Base-by-base conservation (phyloP, 129 eudicot genomes). In the Scalesia atractyloides region DNA sequence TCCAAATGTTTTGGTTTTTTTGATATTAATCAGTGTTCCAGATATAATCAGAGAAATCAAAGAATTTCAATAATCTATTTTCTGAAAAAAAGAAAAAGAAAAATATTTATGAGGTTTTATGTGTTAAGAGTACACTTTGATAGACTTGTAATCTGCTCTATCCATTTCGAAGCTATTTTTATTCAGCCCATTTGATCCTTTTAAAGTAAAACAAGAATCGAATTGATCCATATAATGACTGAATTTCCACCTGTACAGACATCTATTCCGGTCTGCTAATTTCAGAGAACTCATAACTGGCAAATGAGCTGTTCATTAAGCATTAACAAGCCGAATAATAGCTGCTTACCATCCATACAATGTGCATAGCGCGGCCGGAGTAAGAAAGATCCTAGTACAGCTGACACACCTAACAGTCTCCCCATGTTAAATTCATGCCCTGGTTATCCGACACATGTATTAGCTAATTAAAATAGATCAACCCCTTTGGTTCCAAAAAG, bases 341-440 rank as follows among this genome's bases (percentile, higher is more conserved):
- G 64, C 43, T 58, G 62, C 86, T 79, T 80, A 87, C 92, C 92
- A 73, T 84, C 81, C 66, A 67, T 68, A 72, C 80, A 84, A 66
- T 77, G 56, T 46, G 83, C 73, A 37, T 68, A 52, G 24, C 68
- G 77, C 37, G 92, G 79, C 57, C 73, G 69, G 67, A 83, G 74
- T 60, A 76, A 65, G 44, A 83, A 74, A 11, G 79, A 78, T 71
- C 91, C 91, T 70, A 86, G 68, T 67, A 70, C 80, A 80, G 77
- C 68, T 70, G 80, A 86, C 66, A 79, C 72, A 20, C 83, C 84
- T 44, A 82, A 47, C 24, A 83, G 26, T 39, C 78, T 68, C 47
- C 86, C 73, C 75, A 54, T 74, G 59, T 74, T 68, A 71, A 70
- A 68, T 66, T 47, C 74, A 56, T 48, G 41, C 49, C 91, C 91